These are phyloP conservation scores for Gynostemma pentaphyllum DNA, from an alignment of 306 rosid genomes.

Conservation along the genomic window DNA sequence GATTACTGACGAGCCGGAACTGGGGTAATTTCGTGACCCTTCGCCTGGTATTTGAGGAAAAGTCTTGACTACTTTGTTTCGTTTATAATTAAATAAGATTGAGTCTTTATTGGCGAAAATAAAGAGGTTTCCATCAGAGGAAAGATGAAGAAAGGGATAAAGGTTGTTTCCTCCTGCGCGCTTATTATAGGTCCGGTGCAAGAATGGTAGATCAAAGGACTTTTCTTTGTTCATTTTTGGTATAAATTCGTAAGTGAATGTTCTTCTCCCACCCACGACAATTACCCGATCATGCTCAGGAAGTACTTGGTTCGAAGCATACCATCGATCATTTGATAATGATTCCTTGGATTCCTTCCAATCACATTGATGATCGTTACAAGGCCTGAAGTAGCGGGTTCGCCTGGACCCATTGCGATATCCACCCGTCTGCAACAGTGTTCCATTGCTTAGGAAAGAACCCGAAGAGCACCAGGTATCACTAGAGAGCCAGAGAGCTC, in stretches of 20 bases:
- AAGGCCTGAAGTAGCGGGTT: slow-evolving; percentile 37
- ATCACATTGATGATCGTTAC: slow-evolving; percentile 34
- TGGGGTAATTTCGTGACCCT: slow-evolving; percentile 66
- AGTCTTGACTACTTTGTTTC: slow-evolving; percentile 42
- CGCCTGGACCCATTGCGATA: slow-evolving; percentile 29
- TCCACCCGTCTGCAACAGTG: slow-evolving; percentile 62
- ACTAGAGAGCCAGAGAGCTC: slow-evolving; percentile 41
- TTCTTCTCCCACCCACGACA: slow-evolving; percentile 64
- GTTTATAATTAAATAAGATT: slow-evolving; percentile 37
- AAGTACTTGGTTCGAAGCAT: slow-evolving; percentile 46
- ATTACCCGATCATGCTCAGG: slow-evolving; percentile 42
- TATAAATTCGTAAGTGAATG: slow-evolving; percentile 47
- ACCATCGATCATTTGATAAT: slow-evolving; percentile 51
- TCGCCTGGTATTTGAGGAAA: slow-evolving; percentile 61
- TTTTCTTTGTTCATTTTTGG: slow-evolving; percentile 35
- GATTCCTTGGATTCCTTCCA: slow-evolving; percentile 32
- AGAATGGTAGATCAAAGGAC: slow-evolving; percentile 42
- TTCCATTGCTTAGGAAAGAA: slow-evolving; percentile 57
- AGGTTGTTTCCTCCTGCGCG: slow-evolving; percentile 40
- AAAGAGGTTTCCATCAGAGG: slow-evolving; percentile 63
- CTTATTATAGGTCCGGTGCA: slow-evolving; percentile 35
- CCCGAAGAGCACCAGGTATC: slow-evolving; percentile 93
- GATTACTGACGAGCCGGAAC: slow-evolving; percentile 65
- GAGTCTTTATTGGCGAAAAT: slow-evolving; percentile 67
- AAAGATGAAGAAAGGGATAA: slow-evolving; percentile 74